These are phyloP conservation scores for Davidsoniella neocaledoniae DNA, from an alignment of 2,329 filamentous ascomycete species.

Conservation along the genomic window DNA sequence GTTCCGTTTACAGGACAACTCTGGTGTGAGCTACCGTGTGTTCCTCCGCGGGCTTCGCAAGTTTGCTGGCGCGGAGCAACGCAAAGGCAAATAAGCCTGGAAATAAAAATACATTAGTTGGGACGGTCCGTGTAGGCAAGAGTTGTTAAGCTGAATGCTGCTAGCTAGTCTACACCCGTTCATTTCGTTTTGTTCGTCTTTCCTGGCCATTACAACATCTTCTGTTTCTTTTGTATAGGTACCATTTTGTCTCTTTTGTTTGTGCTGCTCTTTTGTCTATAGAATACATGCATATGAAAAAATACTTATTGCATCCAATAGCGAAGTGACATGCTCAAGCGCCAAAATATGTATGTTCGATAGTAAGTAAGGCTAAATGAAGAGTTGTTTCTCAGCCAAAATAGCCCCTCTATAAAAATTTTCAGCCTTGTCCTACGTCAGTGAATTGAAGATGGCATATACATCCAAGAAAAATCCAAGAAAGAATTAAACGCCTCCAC, in stretches of 20 bases:
- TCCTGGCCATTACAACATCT: not conserved
- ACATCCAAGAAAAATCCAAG: not conserved
- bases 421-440: constrained; percentile 5
- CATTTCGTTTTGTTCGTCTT: constrained; percentile 4
- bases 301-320: too few species aligned
- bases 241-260: constrained; percentile 9
- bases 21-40: constrained; percentile 81
- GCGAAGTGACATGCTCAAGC: too few species aligned
- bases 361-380: too few species aligned
- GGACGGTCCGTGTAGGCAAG: not conserved
- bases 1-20: constrained; percentile 60
- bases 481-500: not conserved
- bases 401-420: constrained; percentile 4
- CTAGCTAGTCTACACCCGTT: not conserved
- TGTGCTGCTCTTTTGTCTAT: not conserved
- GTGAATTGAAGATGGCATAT: too few species aligned
- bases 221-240: constrained; percentile 13
- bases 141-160: too few species aligned
- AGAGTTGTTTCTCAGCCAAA: not conserved
- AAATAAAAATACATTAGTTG: not conserved
- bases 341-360: too few species aligned
- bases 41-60: constrained; percentile 74
- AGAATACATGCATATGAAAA: too few species aligned
- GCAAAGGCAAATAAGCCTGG: constrained; percentile 46
- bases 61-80: constrained; percentile 76